phyloP scores from a whole-genome alignment of 1,284 basidiomycete genomes.

The Ustilago hordei region DNA sequence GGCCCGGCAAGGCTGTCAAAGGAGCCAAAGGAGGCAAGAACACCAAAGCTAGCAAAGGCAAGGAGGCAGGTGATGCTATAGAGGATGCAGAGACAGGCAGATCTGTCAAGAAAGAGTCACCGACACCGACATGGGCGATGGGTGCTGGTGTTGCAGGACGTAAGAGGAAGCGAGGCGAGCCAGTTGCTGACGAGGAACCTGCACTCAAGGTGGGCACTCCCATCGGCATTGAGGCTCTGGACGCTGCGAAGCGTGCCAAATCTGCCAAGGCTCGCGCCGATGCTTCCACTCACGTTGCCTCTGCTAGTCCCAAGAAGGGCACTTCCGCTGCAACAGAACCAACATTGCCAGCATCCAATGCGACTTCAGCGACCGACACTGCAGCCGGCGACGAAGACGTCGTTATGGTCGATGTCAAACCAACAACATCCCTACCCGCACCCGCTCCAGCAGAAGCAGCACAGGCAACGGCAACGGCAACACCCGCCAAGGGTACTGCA shows the following conservation, averaged over 20 bases:
- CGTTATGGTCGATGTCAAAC: constrained; percentile 43
- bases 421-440: constrained; percentile 10
- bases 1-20: constrained; percentile 70
- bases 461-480: constrained; percentile 7
- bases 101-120: constrained; percentile 77
- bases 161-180: constrained; percentile 63
- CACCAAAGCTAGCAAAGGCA: constrained; percentile 31
- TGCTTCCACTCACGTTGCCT: constrained; percentile 19
- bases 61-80: constrained; percentile 63
- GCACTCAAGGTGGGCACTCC: constrained; percentile 64
- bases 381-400: constrained; percentile 28
- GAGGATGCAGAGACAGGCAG: constrained; percentile 65
- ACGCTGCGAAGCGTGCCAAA: constrained; percentile 52
- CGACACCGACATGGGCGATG: constrained; percentile 68
- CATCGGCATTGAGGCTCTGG: constrained; percentile 65
- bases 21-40: constrained; percentile 47
- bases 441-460: neutral
- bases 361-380: neutral
- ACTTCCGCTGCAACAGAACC: constrained; percentile 3
- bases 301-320: constrained; percentile 38
- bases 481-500: constrained; percentile 6
- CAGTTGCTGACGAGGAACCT: constrained; percentile 45
- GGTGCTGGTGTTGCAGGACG: constrained; percentile 55
- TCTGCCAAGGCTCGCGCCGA: constrained; percentile 53
- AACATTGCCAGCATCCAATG: neutral